Conservation (phyloP, 371 early-diverging fungal genomes). For the Mucor lusitanicus region DNA sequence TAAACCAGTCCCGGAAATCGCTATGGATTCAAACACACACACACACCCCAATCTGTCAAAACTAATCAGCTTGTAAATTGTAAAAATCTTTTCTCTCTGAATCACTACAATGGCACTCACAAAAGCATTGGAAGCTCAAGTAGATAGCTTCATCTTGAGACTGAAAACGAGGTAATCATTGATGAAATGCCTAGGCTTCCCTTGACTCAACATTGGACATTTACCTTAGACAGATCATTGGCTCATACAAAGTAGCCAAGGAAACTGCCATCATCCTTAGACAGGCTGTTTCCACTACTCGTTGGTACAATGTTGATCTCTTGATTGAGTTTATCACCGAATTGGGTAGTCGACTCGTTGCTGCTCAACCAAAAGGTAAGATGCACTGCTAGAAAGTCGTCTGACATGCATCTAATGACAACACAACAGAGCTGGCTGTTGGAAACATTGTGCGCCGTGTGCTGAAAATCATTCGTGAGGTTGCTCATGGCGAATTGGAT, state of each 20-base stretch:
- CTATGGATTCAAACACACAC: background rate
- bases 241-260: constrained; percentile 74
- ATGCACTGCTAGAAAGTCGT: too few relatives aligned
- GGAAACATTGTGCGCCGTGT: constrained; percentile 89
- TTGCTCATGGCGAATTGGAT: constrained; percentile 50
- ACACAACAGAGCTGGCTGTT: constrained; percentile 78
- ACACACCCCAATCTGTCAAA: background rate
- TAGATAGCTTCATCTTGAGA: constrained; percentile 55
- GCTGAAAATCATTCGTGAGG: constrained; percentile 82
- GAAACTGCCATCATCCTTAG: constrained; percentile 82
- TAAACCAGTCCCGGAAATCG: background rate
- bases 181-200: background rate
- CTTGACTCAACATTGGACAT: background rate
- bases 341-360: constrained; percentile 67
- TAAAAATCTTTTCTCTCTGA: background rate
- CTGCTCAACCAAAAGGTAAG: constrained; percentile 82
- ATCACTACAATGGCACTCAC: constrained; percentile 22
- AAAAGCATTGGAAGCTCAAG: constrained; percentile 41
- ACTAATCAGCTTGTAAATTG: background rate
- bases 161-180: constrained; percentile 56
- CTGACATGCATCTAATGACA: background rate
- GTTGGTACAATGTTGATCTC: constrained; percentile 69
- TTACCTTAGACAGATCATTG: constrained; percentile 70
- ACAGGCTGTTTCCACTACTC: constrained; percentile 73
- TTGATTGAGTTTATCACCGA: constrained; percentile 67